Evolutionary conservation across 805 yeast species (phyloP).

Genomic region (Pichia insulana): DNA sequence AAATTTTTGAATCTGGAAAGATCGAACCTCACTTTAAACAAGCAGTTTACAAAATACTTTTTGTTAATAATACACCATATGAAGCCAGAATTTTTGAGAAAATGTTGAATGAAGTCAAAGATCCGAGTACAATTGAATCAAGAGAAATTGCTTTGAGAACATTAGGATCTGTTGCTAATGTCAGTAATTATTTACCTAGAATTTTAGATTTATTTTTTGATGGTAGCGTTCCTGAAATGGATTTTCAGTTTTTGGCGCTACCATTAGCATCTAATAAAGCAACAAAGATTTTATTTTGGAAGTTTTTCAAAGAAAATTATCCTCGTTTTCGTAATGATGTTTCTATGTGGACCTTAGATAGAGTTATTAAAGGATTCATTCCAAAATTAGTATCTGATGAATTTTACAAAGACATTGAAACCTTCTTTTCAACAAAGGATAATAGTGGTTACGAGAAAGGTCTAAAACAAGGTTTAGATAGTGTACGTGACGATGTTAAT

Average conservation of each 20-base stretch:
- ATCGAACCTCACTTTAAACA: conserved; percentile 33
- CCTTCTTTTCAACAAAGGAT: conserved; percentile 39
- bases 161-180: conserved; percentile 38
- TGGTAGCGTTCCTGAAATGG: conserved; percentile 47
- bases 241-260: conserved; percentile 42
- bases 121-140: conserved; percentile 48
- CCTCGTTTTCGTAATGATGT: conserved; percentile 33
- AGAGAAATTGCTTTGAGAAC: conserved; percentile 51
- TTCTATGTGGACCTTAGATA: conserved; percentile 29
- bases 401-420: conserved; percentile 29
- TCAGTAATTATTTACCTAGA: conserved; percentile 27
- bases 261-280: conserved; percentile 39
- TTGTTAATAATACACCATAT: conserved; percentile 30
- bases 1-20: conserved; percentile 4
- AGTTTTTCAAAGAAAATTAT: conserved; percentile 41
- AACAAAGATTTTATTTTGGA: conserved; percentile 39
- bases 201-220: conserved; percentile 35
- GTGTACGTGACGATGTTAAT: conserved; percentile 37
- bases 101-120: conserved; percentile 37
- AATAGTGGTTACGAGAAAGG: conserved; percentile 51
- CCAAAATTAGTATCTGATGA: conserved; percentile 29
- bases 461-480: conserved; percentile 47
- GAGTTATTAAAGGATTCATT: conserved; percentile 29
- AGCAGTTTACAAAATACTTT: conserved; percentile 36
- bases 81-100: conserved; percentile 29